These are phyloP conservation scores for Chlamydomonas incerta DNA, from an alignment of 139 green algal genomes.

Conservation along the genomic window DNA sequence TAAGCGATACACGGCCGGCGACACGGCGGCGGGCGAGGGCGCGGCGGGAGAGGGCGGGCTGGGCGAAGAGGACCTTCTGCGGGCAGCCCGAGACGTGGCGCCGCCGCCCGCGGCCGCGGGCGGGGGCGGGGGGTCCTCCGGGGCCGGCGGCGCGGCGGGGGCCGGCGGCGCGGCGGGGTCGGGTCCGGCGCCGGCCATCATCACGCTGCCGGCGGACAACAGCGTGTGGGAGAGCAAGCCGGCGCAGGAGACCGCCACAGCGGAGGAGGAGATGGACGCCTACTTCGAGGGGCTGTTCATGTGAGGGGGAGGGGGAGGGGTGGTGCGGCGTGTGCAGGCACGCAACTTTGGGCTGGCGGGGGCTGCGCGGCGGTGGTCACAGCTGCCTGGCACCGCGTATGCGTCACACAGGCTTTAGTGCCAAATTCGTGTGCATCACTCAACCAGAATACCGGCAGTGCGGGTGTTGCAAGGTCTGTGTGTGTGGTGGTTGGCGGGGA, in stretches of 20 bases:
- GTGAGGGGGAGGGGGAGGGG: background rate
- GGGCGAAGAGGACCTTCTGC: background rate
- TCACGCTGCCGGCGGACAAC: constrained; percentile 47
- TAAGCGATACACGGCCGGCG: background rate
- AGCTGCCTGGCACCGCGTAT: too few relatives aligned
- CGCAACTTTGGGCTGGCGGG: too few relatives aligned
- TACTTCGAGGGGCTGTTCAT: constrained; percentile 59
- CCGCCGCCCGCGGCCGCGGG: background rate
- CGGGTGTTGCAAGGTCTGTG: too few relatives aligned
- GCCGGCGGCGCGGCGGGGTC: background rate
- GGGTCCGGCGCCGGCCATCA: background rate
- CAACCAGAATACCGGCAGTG: too few relatives aligned
- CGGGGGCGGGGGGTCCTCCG: background rate
- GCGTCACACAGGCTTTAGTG: too few relatives aligned
- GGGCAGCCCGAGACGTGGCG: constrained; percentile 24
- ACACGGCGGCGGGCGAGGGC: background rate
- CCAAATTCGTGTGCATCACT: too few relatives aligned
- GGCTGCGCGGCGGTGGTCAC: too few relatives aligned
- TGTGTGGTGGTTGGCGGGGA: too few relatives aligned
- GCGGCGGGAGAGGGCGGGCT: background rate
- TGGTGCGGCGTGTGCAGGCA: too few relatives aligned
- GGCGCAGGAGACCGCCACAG: constrained; percentile 16
- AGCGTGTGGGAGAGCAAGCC: constrained; percentile 55
- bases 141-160: background rate
- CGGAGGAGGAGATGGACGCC: constrained; percentile 55